A percentile compares a stretch with the other conserved stretches of the same genome.
Evolutionary conservation across 169 alveolate species (phyloP).

Genomic region (Plasmodium gallinaceum): DNA sequence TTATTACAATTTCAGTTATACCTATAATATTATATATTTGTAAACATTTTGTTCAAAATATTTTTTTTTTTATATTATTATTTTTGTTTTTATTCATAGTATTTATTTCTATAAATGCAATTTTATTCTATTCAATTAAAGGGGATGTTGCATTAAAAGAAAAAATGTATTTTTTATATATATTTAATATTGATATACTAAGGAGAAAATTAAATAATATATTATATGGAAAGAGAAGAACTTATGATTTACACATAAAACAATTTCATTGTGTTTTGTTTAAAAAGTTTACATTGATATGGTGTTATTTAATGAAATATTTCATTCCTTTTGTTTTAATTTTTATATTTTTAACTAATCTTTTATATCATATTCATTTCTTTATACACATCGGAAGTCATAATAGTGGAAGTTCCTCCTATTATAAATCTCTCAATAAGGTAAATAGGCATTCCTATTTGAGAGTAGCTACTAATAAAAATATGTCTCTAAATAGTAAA

Average conservation of each 20-base stretch:
- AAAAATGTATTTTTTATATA: constrained; percentile 34
- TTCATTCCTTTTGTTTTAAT: constrained; percentile 42
- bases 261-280: neutral
- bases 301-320: constrained; percentile 63
- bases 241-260: constrained; percentile 3
- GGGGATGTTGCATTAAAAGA: neutral
- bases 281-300: constrained; percentile 19
- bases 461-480: too few species aligned
- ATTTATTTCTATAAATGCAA: constrained; percentile 16
- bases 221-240: constrained; percentile 36
- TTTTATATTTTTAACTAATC: constrained; percentile 11
- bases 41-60: neutral
- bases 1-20: constrained; percentile 4
- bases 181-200: constrained; percentile 26
- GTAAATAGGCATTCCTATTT: too few species aligned
- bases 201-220: constrained; percentile 42
- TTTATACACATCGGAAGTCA: too few species aligned
- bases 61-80: constrained; percentile 6
- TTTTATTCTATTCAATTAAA: constrained; percentile 1
- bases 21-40: constrained; percentile 13
- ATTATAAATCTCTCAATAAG: too few species aligned
- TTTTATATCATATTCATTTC: constrained; percentile 13
- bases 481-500: too few species aligned
- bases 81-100: neutral
- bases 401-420: too few species aligned